Base-by-base conservation (phyloP, 768 basidiomycete species). In the Sporobolomyces roseus region DNA sequence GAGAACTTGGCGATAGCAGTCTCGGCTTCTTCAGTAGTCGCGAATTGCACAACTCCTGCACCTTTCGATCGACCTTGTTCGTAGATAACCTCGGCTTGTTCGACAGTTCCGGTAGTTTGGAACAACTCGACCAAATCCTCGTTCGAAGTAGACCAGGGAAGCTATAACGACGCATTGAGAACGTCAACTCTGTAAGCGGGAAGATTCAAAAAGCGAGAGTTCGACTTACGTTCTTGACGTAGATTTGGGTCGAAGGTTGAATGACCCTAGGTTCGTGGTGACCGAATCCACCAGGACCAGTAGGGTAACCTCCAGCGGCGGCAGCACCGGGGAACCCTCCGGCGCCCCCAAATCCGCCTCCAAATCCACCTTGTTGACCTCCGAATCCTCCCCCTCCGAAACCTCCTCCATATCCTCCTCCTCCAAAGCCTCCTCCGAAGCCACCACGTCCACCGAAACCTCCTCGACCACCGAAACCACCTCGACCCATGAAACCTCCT, bases 61-160 rank as follows among this genome's bases (percentile, higher is more conserved):
- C 94, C 94, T 79, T 96, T 96, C 55, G 90, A 91, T 62, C 94
- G 86, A 0, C 88, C 87, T 21, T 90, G 89, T 75, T 97, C 93
- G 75, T 89, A 93, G 53, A 99, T 79, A 72, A 97, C 94, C 80
- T 99, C 94, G 3, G 94, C 94, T 38, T 91, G 81, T 76, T 93
- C 89, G 41, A 99, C 94, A 73, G 88, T 88, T 14, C 94, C 66
- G 0, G 93, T 96, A 38, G 94, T 99, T 81, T 97, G 93, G 75
- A 99, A 99, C 25, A 99, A 80, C 80, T 99, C 94, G 27, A 99
- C 93, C 50, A 99, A 81, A 78, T 99, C 94, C 78, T 99, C 94
- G 78, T 99, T 97, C 10, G 94, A 93, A 51, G 94, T 99, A 14
- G 94, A 97, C 93, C 93, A 99, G 1, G 94, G 94, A 23, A 99